Percentiles rank a stretch among this genome's conserved stretches.
phyloP scores from a whole-genome alignment of 2,329 filamentous ascomycete genomes.

The Penicillium sp. region DNA sequence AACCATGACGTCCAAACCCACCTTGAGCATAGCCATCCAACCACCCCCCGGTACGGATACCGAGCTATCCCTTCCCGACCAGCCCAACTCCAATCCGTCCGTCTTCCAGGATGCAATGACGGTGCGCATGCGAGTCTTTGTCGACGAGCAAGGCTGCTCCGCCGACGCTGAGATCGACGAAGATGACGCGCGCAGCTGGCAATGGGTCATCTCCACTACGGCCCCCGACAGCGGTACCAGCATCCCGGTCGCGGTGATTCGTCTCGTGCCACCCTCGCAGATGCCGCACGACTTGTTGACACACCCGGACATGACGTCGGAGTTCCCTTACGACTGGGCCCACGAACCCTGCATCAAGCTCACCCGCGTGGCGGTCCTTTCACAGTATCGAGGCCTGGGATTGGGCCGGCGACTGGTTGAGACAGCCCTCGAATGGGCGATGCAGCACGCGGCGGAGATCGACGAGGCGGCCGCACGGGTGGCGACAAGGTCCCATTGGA shows the following conservation, averaged over 20 bases:
- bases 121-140: conserved; percentile 55
- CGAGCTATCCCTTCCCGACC: conserved; percentile 23
- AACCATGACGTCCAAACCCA: conserved; percentile 1
- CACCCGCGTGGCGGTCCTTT: conserved; percentile 68
- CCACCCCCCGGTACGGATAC: conserved; percentile 22
- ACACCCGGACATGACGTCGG: conserved; percentile 19
- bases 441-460: conserved; percentile 53
- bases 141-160: conserved; percentile 54
- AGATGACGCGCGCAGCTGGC: conserved; percentile 73
- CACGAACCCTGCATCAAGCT: conserved; percentile 76
- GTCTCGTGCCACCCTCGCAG: conserved; percentile 78
- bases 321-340: conserved; percentile 45
- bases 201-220: conserved; percentile 74
- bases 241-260: conserved; percentile 66
- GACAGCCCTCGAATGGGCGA: conserved; percentile 64
- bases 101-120: conserved; percentile 59
- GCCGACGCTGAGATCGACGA: conserved; percentile 70
- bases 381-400: conserved; percentile 60
- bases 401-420: conserved; percentile 64
- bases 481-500: conserved; percentile 42
- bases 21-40: conserved; percentile 19
- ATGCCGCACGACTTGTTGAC: conserved; percentile 50
- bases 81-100: conserved; percentile 39
- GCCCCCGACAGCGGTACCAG: conserved; percentile 39
- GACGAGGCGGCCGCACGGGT: conserved; percentile 22